Evolutionary conservation across 176 grass and related monocot species (phyloP).

Genomic region (Tuctoria greenei): DNA sequence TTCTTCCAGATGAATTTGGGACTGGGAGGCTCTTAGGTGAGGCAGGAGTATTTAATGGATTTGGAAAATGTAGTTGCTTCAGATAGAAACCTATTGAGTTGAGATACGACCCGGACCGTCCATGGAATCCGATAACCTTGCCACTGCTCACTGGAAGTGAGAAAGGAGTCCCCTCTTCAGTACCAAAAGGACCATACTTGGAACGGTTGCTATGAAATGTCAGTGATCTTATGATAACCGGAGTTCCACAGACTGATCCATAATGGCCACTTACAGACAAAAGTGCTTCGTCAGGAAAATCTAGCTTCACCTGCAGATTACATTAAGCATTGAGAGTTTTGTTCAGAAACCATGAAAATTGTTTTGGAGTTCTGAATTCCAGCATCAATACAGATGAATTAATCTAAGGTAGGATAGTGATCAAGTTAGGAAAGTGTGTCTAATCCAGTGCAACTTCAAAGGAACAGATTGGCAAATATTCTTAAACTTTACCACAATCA

Average conservation of each 20-base stretch:
- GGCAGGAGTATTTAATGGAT: conserved; percentile 40
- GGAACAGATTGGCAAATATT: neutral
- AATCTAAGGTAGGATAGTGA: neutral
- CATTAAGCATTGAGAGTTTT: neutral
- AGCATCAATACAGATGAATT: neutral
- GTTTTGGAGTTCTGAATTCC: neutral
- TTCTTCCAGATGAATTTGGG: conserved; percentile 30
- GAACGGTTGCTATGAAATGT: conserved; percentile 65
- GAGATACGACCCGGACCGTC: conserved; percentile 64
- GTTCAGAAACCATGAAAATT: conserved; percentile 4
- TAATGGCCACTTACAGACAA: conserved; percentile 62
- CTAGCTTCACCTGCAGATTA: conserved; percentile 52
- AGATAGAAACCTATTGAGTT: conserved; percentile 65
- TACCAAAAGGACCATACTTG: conserved; percentile 67
- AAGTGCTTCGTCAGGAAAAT: conserved; percentile 57
- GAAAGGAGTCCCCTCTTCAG: conserved; percentile 59
- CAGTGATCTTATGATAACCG: conserved; percentile 65
- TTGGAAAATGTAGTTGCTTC: conserved; percentile 52
- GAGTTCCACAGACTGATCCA: conserved; percentile 55
- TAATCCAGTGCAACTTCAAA: neutral
- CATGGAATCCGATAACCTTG: conserved; percentile 66
- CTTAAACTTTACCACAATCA: conserved; percentile 1
- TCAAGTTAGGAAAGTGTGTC: neutral
- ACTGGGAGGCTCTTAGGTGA: conserved; percentile 40
- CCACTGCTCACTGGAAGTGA: conserved; percentile 56